phyloP scores from a whole-genome alignment of 129 eudicot species.

The Artemisia tridentata region DNA sequence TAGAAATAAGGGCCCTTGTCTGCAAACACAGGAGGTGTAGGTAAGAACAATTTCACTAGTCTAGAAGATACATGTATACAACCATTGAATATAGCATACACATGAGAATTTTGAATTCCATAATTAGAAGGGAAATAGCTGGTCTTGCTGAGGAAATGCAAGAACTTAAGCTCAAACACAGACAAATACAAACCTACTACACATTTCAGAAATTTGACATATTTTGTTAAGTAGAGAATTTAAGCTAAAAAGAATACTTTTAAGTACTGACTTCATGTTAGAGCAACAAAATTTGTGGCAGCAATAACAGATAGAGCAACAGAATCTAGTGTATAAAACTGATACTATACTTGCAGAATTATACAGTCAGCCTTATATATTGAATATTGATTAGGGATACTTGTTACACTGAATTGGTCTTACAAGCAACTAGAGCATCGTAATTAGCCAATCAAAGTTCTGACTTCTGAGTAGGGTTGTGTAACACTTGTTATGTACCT shows the following conservation, averaged over 20 bases:
- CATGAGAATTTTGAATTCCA: neutral
- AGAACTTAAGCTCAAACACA: too few species aligned
- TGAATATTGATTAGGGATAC: too few species aligned
- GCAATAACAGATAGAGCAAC: neutral
- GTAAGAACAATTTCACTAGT: neutral
- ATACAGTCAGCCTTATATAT: too few species aligned
- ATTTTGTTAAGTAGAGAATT: neutral
- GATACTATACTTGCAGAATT: too few species aligned
- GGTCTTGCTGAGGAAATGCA: too few species aligned
- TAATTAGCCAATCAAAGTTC: neutral
- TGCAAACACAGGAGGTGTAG: slow-evolving; percentile 29
- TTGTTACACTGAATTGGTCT: too few species aligned
- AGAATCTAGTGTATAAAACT: too few species aligned
- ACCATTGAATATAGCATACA: slow-evolving; percentile 10
- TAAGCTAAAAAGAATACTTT: neutral
- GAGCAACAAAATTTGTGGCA: neutral
- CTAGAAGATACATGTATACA: neutral
- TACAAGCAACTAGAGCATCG: too few species aligned
- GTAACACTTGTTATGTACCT: neutral
- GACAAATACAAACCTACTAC: too few species aligned
- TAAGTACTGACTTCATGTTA: slow-evolving; percentile 1
- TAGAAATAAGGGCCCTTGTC: slow-evolving; percentile 58
- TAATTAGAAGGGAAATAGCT: too few species aligned
- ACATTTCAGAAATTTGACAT: too few species aligned
- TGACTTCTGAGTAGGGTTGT: neutral